These are phyloP conservation scores for Barnettozyma salicaria DNA, from an alignment of 805 yeast species.

Conservation along the genomic window DNA sequence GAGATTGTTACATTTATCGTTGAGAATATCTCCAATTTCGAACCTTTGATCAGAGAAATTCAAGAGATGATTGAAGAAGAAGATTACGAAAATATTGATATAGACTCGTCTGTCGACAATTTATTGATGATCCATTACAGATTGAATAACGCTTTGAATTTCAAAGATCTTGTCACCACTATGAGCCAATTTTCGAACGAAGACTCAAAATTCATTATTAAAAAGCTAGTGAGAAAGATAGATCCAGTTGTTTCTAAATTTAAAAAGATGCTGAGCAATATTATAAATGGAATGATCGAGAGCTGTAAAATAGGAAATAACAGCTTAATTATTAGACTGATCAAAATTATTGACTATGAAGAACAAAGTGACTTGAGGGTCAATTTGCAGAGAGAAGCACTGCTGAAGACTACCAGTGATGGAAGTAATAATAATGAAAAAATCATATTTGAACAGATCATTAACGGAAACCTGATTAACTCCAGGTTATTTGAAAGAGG, in stretches of 20 bases:
- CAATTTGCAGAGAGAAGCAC: conserved; percentile 7
- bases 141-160: conserved; percentile 66
- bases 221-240: conserved; percentile 41
- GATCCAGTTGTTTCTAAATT: conserved; percentile 48
- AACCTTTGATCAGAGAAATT: conserved; percentile 43
- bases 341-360: conserved; percentile 76
- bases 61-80: conserved; percentile 47
- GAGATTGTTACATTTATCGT: conserved; percentile 61
- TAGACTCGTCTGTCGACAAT: conserved; percentile 45
- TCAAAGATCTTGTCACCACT: conserved; percentile 65
- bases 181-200: conserved; percentile 48
- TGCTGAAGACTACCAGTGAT: conserved; percentile 22
- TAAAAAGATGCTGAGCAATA: conserved; percentile 54
- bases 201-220: conserved; percentile 65
- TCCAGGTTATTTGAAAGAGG: conserved; percentile 42
- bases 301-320: conserved; percentile 62
- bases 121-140: conserved; percentile 64
- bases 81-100: conserved; percentile 31
- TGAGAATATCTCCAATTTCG: conserved; percentile 53
- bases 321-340: conserved; percentile 61
- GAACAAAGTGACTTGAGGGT: conserved; percentile 68
- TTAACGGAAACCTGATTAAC: conserved; percentile 34
- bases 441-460: conserved; percentile 31
- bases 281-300: conserved; percentile 69
- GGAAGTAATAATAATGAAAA: conserved; percentile 16